phyloP scores from a whole-genome alignment of 331 rosid species.

The Arachis monticola region DNA sequence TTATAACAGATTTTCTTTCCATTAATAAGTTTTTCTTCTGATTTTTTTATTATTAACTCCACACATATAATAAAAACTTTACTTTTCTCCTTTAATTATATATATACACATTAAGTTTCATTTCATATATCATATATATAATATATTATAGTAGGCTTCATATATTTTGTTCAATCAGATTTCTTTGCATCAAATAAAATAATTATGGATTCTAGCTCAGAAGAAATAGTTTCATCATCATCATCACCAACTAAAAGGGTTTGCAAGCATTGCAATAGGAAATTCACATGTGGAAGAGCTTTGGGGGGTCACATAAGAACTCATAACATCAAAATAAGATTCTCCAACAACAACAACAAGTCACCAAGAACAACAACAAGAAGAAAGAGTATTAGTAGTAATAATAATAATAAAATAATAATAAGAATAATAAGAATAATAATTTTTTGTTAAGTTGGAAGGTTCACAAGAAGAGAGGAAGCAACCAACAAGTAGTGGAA shows the following conservation, averaged over 20 bases:
- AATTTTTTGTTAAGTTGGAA: not conserved
- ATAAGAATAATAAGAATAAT: no score
- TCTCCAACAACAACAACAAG: not conserved
- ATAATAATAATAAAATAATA: no score
- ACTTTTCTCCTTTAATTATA: not conserved
- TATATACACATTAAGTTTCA: no score
- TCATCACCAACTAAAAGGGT: no score
- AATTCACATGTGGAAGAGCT: slow-evolving; percentile 2
- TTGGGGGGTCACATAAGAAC: slow-evolving; percentile 30
- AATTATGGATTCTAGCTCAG: no score
- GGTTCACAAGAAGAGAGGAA: not conserved
- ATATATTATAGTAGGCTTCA: no score
- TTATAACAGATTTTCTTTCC: not conserved
- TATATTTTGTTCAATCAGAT: no score
- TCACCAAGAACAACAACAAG: no score
- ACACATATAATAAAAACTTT: not conserved
- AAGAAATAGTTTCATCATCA: no score
- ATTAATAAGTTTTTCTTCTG: not conserved
- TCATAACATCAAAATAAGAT: not conserved
- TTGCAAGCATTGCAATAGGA: slow-evolving; percentile 29
- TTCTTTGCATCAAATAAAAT: no score
- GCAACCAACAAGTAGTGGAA: not conserved
- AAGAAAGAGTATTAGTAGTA: no score
- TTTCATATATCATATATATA: no score
- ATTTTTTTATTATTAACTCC: not conserved